These are phyloP conservation scores for Rickenella mellea DNA, from an alignment of 768 basidiomycete species.

Conservation along the genomic window DNA sequence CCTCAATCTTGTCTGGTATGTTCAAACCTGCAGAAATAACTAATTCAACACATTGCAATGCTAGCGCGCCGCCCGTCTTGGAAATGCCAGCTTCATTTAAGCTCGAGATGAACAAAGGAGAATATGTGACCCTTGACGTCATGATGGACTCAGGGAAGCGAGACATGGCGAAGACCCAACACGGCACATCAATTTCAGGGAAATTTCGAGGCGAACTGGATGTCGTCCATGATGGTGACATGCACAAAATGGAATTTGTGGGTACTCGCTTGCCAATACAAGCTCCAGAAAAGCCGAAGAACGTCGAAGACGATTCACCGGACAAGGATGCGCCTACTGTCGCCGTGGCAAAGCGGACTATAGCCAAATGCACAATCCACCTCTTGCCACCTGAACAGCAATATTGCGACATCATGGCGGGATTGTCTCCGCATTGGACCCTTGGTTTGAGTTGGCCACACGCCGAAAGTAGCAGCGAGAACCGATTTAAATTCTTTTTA, in stretches of 20 bases:
- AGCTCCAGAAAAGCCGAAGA: too few species aligned
- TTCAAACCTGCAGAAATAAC: constrained; percentile 33
- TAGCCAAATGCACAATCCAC: constrained; percentile 68
- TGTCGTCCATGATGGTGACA: constrained; percentile 70
- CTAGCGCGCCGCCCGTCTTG: constrained; percentile 57
- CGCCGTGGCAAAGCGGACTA: constrained; percentile 61
- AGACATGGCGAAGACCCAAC: constrained; percentile 88
- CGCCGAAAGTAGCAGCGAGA: constrained; percentile 51
- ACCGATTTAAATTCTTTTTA: constrained; percentile 75
- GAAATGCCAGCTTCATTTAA: constrained; percentile 86
- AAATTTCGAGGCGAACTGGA: constrained; percentile 83
- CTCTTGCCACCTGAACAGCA: constrained; percentile 65
- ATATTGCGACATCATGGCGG: constrained; percentile 71
- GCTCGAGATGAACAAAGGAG: constrained; percentile 70
- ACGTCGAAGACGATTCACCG: constrained; percentile 47
- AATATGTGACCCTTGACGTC: constrained; percentile 75
- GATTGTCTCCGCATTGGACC: constrained; percentile 66
- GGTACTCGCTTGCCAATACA: constrained; percentile 74
- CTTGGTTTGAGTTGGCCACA: constrained; percentile 71
- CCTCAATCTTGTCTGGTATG: background rate
- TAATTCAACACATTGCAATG: constrained; percentile 1
- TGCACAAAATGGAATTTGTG: constrained; percentile 74
- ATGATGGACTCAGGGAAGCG: constrained; percentile 72
- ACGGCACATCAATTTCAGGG: constrained; percentile 78
- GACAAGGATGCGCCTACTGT: constrained; percentile 73